A percentile compares a stretch with the other conserved stretches of the same genome.
These are phyloP conservation scores for Cercospora sp. DNA, from an alignment of 2,329 filamentous ascomycete species.

Conservation along the genomic window DNA sequence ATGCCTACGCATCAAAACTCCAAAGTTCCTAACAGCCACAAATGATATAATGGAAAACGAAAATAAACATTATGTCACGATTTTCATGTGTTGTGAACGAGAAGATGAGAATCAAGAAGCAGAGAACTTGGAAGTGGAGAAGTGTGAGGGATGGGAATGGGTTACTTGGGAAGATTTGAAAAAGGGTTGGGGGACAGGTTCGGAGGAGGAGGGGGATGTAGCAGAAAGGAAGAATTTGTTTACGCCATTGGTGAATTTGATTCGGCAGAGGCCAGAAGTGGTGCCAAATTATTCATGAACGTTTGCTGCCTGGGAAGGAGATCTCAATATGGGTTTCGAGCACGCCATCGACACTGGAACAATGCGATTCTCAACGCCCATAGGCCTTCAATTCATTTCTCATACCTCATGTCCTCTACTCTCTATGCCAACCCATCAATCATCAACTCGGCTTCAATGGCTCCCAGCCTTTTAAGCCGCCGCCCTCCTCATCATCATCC, in stretches of 20 bases:
- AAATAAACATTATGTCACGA: slow-evolving; percentile 72
- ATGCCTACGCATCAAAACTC: slow-evolving; percentile 55
- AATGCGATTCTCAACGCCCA: background rate
- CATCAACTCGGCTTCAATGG: slow-evolving; percentile 33
- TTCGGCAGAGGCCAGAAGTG: slow-evolving; percentile 41
- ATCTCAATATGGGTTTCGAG: too few species aligned
- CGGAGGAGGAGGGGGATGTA: slow-evolving; percentile 29
- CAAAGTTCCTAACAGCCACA: slow-evolving; percentile 60
- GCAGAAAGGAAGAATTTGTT: slow-evolving; percentile 44
- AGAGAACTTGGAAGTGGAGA: slow-evolving; percentile 50
- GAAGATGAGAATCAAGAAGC: slow-evolving; percentile 53
- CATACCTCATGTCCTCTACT: background rate
- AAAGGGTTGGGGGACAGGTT: slow-evolving; percentile 23
- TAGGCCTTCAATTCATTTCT: background rate
- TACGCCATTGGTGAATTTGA: slow-evolving; percentile 50
- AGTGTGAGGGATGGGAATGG: slow-evolving; percentile 59
- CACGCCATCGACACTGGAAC: too few species aligned
- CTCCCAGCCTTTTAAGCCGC: slow-evolving; percentile 35
- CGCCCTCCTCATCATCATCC: slow-evolving; percentile 31
- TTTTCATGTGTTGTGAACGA: slow-evolving; percentile 62
- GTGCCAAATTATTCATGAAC: slow-evolving; percentile 5
- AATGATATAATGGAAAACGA: slow-evolving; percentile 64
- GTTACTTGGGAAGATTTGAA: slow-evolving; percentile 51
- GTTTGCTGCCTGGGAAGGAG: too few species aligned
- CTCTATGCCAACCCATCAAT: background rate